phyloP scores from a whole-genome alignment of 371 early-diverging fungal species.

The Syncephalis plumigaleata region DNA sequence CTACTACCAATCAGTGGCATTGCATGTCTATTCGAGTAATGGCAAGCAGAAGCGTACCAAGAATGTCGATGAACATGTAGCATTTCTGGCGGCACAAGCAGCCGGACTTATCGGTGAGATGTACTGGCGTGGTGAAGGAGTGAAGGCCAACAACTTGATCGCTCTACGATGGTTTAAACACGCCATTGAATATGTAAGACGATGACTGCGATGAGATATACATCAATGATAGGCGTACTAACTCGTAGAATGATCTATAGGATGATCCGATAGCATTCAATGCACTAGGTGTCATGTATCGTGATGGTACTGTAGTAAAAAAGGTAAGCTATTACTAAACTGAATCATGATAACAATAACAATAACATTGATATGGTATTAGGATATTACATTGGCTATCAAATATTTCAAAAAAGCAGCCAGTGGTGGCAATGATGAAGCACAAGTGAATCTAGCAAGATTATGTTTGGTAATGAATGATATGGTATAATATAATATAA shows the following conservation, averaged over 20 bases:
- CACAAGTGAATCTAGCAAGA: constrained; percentile 30
- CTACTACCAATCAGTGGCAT: constrained; percentile 29
- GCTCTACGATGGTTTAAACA: constrained; percentile 62
- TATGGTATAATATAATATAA: background rate
- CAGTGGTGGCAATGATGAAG: constrained; percentile 30
- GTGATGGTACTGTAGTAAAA: constrained; percentile 38
- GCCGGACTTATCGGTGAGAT: constrained; percentile 70
- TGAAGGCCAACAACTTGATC: constrained; percentile 22
- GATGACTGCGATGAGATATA: background rate
- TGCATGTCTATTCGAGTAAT: constrained; percentile 9
- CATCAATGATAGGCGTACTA: background rate
- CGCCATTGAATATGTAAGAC: constrained; percentile 32
- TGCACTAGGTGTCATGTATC: constrained; percentile 69
- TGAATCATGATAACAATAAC: no score
- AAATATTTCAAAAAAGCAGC: constrained; percentile 43
- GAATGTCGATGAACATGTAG: constrained; percentile 4
- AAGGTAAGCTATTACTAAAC: constrained; percentile 12
- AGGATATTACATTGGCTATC: constrained; percentile 16
- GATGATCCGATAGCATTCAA: constrained; percentile 43
- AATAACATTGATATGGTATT: background rate
- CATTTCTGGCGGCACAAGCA: constrained; percentile 35
- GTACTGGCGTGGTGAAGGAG: constrained; percentile 87
- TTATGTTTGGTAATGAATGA: constrained; percentile 7
- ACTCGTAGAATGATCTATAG: constrained; percentile 2
- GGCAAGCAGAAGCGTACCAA: constrained; percentile 1